Evolutionary conservation across 208 protist genomes (phyloP), one percentile per base, ranked within the genome.

Genomic region (Trypanosoma boissoni): DNA sequence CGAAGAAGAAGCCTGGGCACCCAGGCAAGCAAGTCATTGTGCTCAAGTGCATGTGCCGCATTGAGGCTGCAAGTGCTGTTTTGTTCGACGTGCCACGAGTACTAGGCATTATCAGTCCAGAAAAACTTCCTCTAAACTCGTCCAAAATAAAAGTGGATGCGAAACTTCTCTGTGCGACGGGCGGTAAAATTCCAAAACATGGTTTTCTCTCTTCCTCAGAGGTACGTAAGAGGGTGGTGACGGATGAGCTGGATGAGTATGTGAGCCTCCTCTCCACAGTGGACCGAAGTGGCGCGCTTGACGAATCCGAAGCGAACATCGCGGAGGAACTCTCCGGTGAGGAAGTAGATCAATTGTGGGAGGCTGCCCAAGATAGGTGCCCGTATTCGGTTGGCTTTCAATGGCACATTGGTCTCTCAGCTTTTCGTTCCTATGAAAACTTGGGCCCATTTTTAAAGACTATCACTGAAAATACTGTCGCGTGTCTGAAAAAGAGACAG

Each of bases 131-230:
- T 12, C 72, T 62, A 9, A 92, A 92, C 65, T 80, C 79, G 12
- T 45, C 74, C 9, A 92, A 91, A 70, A 52, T 95, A 27, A 95
- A 91, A 69, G 72, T 95, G 21, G 82, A 91, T 50, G 88, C 76
- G 24, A 62, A 48, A 27, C 32, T 77, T 3, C 43, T 73, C 3
- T 41, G 74, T 58, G 75, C 85, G 0, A 75, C 80, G 18, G 74
- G 64, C 16, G 73, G 76, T 10, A 81, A 81, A 53, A 80, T 86
- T 18, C 44, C 58, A 14, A 86, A 86, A 68, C 81, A 89, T 58
- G 37, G 72, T 12, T 76, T 95, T 31, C 53, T 88, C 29, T 52
- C 72, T 12, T 75, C 64, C 16, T 72, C 70, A 0, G 84, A 88
- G 49, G 67, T 95, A 12, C 80, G 76, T 27, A 88, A 88, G 71